A percentile compares a stretch with the other conserved stretches of the same genome.
Conservation (phyloP, 176 grass and related monocot genomes). For the Carex scoparia region DNA sequence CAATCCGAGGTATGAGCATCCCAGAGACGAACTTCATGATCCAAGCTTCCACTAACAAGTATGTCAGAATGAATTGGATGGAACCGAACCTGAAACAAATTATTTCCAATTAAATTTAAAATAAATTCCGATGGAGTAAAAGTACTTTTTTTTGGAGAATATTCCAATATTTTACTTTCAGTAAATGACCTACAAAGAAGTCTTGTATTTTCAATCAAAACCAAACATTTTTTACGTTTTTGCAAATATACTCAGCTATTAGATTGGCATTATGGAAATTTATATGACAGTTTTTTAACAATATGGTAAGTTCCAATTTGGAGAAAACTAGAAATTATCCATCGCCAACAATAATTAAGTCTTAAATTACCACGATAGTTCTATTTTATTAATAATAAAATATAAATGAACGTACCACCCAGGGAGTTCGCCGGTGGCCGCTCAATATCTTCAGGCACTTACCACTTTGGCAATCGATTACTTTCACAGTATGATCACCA, state of each 20-base stretch:
- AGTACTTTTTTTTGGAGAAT: neutral
- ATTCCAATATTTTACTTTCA: neutral
- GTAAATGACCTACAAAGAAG: neutral
- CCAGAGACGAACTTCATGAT: conserved; percentile 96
- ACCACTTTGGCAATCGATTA: conserved; percentile 90
- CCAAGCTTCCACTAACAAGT: conserved; percentile 97
- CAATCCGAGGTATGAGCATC: conserved; percentile 78
- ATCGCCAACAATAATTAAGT: neutral
- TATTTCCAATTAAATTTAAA: conserved; percentile 24
- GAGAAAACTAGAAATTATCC: neutral
- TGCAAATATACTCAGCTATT: neutral
- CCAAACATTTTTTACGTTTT: neutral
- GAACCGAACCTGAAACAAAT: conserved; percentile 72
- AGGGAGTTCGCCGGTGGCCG: conserved; percentile 94
- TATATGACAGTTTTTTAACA: neutral
- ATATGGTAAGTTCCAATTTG: neutral
- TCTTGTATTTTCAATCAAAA: neutral
- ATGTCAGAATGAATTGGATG: conserved; percentile 90
- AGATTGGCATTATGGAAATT: neutral
- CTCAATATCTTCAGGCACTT: conserved; percentile 89
- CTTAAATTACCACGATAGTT: neutral
- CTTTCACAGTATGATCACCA: conserved; percentile 98
- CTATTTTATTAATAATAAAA: neutral
- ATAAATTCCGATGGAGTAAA: neutral
- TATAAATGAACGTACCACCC: conserved; percentile 81